phyloP scores from a whole-genome alignment of 164 flowering plant species.

The Berberis thunbergii region DNA sequence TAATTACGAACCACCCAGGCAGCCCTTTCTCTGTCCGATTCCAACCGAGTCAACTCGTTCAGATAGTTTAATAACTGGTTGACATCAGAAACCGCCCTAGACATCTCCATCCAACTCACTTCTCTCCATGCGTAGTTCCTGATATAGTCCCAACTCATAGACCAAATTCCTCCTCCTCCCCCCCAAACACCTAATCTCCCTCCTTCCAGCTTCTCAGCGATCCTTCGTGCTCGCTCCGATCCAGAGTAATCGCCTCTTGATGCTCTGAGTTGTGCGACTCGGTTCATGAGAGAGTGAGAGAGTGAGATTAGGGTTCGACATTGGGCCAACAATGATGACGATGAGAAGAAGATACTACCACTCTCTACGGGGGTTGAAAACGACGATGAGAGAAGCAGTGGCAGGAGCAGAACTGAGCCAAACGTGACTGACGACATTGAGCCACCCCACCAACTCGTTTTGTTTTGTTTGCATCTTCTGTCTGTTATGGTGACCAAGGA shows the following conservation, averaged over 20 bases:
- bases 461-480: too few species aligned
- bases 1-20: constrained; percentile 44
- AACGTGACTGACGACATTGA: too few species aligned
- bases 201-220: constrained; percentile 38
- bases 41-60: constrained; percentile 33
- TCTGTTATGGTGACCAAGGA: too few species aligned
- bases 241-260: constrained; percentile 47
- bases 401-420: not conserved
- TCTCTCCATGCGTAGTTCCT: constrained; percentile 59
- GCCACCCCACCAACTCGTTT: too few species aligned
- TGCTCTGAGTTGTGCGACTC: constrained; percentile 53
- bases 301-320: constrained; percentile 12
- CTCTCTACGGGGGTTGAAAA: not conserved
- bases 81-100: constrained; percentile 30
- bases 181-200: constrained; percentile 21
- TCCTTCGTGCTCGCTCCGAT: constrained; percentile 28
- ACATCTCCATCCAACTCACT: constrained; percentile 16
- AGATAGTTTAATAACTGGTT: constrained; percentile 33
- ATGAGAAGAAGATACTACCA: not conserved
- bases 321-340: not conserved
- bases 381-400: constrained; percentile 6
- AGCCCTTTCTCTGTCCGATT: constrained; percentile 32
- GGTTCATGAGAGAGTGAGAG: constrained; percentile 35
- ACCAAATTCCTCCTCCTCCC: constrained; percentile 26
- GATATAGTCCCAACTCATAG: constrained; percentile 42